A percentile compares a stretch with the other conserved stretches of the same genome.
Conservation (phyloP, 2,329 filamentous ascomycete genomes). For the Canariomyces notabilis region DNA sequence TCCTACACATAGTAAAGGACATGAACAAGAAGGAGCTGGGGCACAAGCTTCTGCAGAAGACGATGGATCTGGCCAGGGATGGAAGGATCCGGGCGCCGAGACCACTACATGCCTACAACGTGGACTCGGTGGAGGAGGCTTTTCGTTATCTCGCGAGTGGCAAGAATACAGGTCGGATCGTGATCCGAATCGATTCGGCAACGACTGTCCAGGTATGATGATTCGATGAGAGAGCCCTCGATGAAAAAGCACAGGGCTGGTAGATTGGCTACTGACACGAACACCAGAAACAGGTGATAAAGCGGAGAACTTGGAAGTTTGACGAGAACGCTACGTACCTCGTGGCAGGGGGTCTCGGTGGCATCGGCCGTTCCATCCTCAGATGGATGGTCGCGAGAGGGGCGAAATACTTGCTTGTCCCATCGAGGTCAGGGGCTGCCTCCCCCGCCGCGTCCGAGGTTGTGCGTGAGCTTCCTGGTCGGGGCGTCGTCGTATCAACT, state of each 20-base stretch:
- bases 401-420: slow-evolving; percentile 34
- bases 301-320: neutral
- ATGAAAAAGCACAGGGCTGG: too few relatives aligned
- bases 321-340: slow-evolving; percentile 29
- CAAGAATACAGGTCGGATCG: slow-evolving; percentile 38
- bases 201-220: too few relatives aligned
- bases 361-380: slow-evolving; percentile 33
- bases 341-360: slow-evolving; percentile 35
- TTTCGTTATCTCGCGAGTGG: slow-evolving; percentile 39
- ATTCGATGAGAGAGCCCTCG: too few relatives aligned
- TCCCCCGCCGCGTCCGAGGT: slow-evolving; percentile 3
- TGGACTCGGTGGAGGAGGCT: slow-evolving; percentile 30
- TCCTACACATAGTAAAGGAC: neutral
- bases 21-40: neutral
- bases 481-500: neutral
- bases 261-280: too few relatives aligned
- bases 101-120: slow-evolving; percentile 25
- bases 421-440: slow-evolving; percentile 31
- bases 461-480: neutral
- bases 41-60: neutral
- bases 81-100: slow-evolving; percentile 21
- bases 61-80: slow-evolving; percentile 8
- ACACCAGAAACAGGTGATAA: neutral
- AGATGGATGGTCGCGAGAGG: slow-evolving; percentile 35
- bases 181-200: slow-evolving; percentile 24